Evolutionary conservation across 2,329 filamentous ascomycete genomes (phyloP), one percentile per base, ranked within the genome.

Genomic region (Microascus cirrosus): DNA sequence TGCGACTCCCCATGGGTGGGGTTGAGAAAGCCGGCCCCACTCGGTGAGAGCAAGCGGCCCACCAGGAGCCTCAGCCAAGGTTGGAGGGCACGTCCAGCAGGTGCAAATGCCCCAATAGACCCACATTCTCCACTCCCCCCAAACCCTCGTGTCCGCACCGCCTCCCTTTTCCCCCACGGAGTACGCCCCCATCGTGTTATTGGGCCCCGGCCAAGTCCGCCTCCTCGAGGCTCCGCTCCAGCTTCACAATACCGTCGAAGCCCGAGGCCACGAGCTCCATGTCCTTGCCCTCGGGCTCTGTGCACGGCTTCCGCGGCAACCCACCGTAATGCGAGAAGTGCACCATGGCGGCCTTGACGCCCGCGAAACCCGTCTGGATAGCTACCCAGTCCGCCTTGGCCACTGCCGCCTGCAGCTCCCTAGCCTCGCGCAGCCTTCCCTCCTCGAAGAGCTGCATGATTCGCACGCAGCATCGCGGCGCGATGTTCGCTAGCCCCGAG

Each of bases 301-400:
- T 62, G 60, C 74, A 75, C 22, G 74, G 74, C 60, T 66, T 64
- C 59, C 74, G 61, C 15, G 73, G 74, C 62, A 68, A 69, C 25
- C 72, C 70, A 18, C 69, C 71, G 55, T 72, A 70, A 28, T 70
- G 69, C 51, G 68, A 64, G 62, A 73, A 74, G 60, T 70, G 67
- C 25, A 69, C 70, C 64, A 77, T 65, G 7, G 73, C 74, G 35
- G 72, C 73, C 68, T 78, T 78, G 59, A 77, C 74, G 35, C 75
- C 75, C 3, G 74, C 73, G 61, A 78, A 77, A 3, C 75, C 75
- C n/a, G 73, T 75, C 65, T 70, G 70, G 61, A 77, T 77, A 57
- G 74, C 74, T 51, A 72, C 61, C 74, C 80, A 72, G 68, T 77
- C 69, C 58, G 73, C 66, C 64, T 71, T 65, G 65, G 80, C 70